Evolutionary conservation across 306 rosid species (phyloP), one percentile per base, ranked within the genome.

Genomic region (Cicer arietinum): DNA sequence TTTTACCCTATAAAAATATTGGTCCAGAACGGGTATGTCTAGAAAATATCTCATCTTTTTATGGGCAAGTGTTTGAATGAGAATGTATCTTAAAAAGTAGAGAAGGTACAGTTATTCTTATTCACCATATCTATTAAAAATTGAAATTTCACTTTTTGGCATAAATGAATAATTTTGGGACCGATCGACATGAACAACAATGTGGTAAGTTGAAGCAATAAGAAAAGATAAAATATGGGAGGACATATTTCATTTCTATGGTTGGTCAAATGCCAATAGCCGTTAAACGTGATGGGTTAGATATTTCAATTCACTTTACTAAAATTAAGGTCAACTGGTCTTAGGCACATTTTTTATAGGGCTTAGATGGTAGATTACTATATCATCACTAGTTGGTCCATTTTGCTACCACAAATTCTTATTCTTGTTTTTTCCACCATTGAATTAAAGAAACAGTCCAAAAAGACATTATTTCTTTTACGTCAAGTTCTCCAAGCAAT

Each of bases 341-440:
- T 35, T 60, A 53, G 66, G 66, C 66, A 60, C 66, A 60, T 30
- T 60, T 59, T 60, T 60, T 30, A 60, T 60, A 35, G 60, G 30
- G 25, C 10, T 53, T 53, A 25, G 10, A 53, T 53, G 65, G 43
- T 59, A 59, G 43, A 35, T 60, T 60, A 60, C 44, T 60, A 60
- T 43, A 60, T 60, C 37, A 30, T 17, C 66, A 60, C 66, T 7
- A 35, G 18, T 6, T 60, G 66, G 44, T 60, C 44, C 11, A 60
- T 35, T 60, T 60, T 60, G 11, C 40, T 66, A 44, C 71, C 71
- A 22, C 71, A 43, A 66, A 66, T 66, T 66, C 48, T 44, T 66
- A 66, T 66, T 66, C 71, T 66, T 66, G 2, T 3, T 8, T 10
- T 66, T 44, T 66, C 10, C 54, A 66, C 71, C 71, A 37, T 47